A percentile compares a stretch with the other conserved stretches of the same genome.
Evolutionary conservation across 192 early-diverging fungal species (phyloP).

Genomic region (Coemansia sp.): DNA sequence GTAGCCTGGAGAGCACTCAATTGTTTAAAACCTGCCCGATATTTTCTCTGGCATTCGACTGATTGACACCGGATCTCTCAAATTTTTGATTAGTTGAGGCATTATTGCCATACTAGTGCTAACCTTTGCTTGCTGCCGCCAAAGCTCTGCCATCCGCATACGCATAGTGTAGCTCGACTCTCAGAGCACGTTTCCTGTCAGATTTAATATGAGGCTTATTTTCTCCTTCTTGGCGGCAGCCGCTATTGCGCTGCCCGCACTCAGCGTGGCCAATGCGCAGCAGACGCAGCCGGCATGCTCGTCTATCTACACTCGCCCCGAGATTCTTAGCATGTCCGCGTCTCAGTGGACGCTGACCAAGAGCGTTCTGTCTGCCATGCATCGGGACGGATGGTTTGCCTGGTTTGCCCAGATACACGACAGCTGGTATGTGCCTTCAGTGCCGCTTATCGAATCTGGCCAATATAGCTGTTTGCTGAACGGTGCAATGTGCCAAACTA

Average conservation of each 20-base stretch:
- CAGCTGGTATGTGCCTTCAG: constrained; percentile 18
- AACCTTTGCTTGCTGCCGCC: too few relatives aligned
- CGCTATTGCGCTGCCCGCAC: constrained; percentile 24
- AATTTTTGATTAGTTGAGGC: too few relatives aligned
- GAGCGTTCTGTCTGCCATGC: constrained; percentile 32
- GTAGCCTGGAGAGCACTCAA: too few relatives aligned
- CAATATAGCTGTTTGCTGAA: too few relatives aligned
- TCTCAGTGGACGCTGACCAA: constrained; percentile 24
- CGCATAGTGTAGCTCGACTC: constrained; percentile 1
- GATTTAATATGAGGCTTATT: constrained; percentile 34
- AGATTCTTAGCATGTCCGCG: constrained; percentile 37
- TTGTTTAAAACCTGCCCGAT: too few relatives aligned
- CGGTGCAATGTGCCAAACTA: too few relatives aligned
- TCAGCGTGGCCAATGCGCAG: constrained; percentile 25
- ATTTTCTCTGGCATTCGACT: too few relatives aligned
- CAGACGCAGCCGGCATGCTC: constrained; percentile 42
- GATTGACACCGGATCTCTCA: too few relatives aligned
- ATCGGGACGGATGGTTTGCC: constrained; percentile 43
- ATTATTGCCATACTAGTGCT: too few relatives aligned
- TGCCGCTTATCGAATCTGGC: too few relatives aligned
- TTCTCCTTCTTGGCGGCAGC: constrained; percentile 15
- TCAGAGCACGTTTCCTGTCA: neutral
- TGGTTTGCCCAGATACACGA: constrained; percentile 47
- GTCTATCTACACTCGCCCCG: constrained; percentile 42
- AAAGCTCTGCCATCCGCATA: constrained; percentile 1